Percentiles rank a stretch among this genome's conserved stretches.
Evolutionary conservation across 352 stramenopile species (phyloP).

Genomic region (Globisporangium lucens): DNA sequence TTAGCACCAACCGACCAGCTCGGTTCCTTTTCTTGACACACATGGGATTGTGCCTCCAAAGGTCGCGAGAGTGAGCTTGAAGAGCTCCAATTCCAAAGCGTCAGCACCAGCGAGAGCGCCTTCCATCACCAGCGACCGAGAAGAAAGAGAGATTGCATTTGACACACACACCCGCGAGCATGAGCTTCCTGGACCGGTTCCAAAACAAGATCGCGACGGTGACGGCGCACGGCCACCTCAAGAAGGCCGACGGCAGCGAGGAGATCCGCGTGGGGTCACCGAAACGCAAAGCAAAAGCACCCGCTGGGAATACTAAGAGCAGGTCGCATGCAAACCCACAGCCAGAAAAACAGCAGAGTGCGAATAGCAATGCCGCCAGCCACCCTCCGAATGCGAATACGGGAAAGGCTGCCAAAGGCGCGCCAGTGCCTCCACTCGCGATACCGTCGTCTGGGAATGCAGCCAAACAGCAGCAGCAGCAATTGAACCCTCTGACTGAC

Average conservation of each 20-base stretch:
- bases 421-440: slow-evolving; percentile 9
- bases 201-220: slow-evolving; percentile 83
- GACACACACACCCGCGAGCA: slow-evolving; percentile 15
- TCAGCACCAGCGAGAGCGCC: background rate
- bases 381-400: background rate
- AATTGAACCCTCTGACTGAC: slow-evolving; percentile 11
- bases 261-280: slow-evolving; percentile 72
- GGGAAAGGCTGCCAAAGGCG: slow-evolving; percentile 3
- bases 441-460: slow-evolving; percentile 3
- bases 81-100: too few species aligned
- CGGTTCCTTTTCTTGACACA: too few species aligned
- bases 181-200: slow-evolving; percentile 85
- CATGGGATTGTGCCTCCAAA: too few species aligned
- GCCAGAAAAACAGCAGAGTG: slow-evolving; percentile 12
- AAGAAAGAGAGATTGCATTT: background rate
- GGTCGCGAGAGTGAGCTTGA: too few species aligned
- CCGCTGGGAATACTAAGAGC: background rate
- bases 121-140: too few species aligned
- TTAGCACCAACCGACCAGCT: too few species aligned
- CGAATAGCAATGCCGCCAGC: slow-evolving; percentile 16
- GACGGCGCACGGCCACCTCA: slow-evolving; percentile 72
- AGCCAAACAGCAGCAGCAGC: slow-evolving; percentile 18
- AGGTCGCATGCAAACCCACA: background rate
- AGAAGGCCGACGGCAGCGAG: slow-evolving; percentile 75
- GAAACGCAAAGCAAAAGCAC: slow-evolving; percentile 38